Base-by-base conservation (phyloP, 768 basidiomycete species). In the Scleroderma bovista region DNA sequence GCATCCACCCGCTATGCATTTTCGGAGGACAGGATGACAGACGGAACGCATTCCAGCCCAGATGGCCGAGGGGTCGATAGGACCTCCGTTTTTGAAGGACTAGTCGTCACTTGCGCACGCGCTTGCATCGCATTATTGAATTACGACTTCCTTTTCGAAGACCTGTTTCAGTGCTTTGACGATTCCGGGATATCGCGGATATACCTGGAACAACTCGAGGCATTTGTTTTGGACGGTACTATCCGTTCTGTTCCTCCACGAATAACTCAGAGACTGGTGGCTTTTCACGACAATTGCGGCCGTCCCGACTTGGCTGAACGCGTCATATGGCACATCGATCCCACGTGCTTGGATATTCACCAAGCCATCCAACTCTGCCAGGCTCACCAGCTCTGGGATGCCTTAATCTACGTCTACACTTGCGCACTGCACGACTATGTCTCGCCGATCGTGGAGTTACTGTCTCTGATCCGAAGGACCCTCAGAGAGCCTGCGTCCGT, bases 271-370 rank as follows among this genome's bases (percentile, higher is more conserved):
- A 76, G 80, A 48, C 71, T 99, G 22, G 78, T 98, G 44, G 77
- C 79, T 1, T 69, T 89, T 38, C 89, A 96, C 58, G 88, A 86
- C 41, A 79, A 82, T 29, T 76, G 81, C 39, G 74, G 73, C 12
- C 79, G 83, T 32, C 81, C 85, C 8, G 87, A 89, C 44, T 73
- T 82, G 3, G 89, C 87, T 1, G 94, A 99, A 65, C 80, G 81
- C 26, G 74, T 97, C 50, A 95, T 99, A 48, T 97, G 93, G 93
- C 91, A 95, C 62, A 91, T 97, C 56, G 90, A 96, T 57, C 93
- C 95, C 1, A 70, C 79, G 2, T 90, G 85, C 57, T 70, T 99
- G 51, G 96, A 99, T 61, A 84, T 97, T 68, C 89, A 97, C 60
- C 95, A 97, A 69, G 86, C 87, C 5, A 87, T 97, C 56, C 76